phyloP scores from a whole-genome alignment of 179 eudicot species.

The Beta macrorhiza region DNA sequence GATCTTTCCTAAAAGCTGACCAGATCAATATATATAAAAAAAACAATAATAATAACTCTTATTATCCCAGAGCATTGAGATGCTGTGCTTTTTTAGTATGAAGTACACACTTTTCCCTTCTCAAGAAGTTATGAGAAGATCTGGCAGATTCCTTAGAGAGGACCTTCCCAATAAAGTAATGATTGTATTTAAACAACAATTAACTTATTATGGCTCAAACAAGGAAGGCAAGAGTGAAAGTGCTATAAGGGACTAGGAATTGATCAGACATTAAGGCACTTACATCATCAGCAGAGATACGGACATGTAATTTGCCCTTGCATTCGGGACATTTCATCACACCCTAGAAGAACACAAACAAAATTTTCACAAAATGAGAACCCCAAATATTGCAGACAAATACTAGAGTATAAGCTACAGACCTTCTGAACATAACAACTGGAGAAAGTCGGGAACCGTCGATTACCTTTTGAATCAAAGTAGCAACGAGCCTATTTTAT shows the following conservation, averaged over 20 bases:
- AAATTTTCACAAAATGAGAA: not conserved
- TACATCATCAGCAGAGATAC: constrained; percentile 92
- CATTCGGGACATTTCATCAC: constrained; percentile 79
- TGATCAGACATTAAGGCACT: constrained; percentile 32
- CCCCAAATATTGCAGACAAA: not conserved
- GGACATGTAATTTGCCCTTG: constrained; percentile 64
- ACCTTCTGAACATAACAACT: not conserved
- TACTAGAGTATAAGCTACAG: not conserved
- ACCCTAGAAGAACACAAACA: constrained; percentile 56
- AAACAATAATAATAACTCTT: not conserved
- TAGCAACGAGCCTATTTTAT: not conserved
- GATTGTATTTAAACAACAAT: not conserved
- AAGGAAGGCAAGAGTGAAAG: not conserved
- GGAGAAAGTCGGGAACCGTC: no score
- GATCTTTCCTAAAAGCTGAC: not conserved
- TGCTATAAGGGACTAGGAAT: not conserved
- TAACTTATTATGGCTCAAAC: constrained; percentile 1
- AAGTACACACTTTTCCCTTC: not conserved
- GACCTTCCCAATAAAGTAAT: not conserved
- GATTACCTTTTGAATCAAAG: no score
- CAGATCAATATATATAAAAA: not conserved
- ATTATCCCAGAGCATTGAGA: not conserved
- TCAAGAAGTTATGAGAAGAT: not conserved
- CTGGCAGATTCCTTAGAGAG: not conserved
- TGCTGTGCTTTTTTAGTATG: not conserved